Conservation (phyloP, 306 rosid genomes). For the Canavalia gladiata region DNA sequence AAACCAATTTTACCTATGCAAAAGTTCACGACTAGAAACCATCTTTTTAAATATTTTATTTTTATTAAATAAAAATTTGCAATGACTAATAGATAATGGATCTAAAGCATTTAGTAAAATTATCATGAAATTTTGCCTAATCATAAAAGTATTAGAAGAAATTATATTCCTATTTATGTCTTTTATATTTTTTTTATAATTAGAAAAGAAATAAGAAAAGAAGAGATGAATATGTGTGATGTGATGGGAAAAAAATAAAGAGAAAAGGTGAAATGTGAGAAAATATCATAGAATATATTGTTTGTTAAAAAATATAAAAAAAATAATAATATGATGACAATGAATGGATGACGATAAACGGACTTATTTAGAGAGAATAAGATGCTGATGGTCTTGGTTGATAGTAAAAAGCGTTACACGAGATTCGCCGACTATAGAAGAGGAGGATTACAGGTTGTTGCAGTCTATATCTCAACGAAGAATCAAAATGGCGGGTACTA, state of each 20-base stretch:
- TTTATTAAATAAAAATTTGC: not conserved
- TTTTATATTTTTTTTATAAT: not conserved
- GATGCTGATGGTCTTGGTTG: constrained; percentile 22
- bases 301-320: not conserved
- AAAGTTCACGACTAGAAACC: too few relatives aligned
- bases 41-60: not conserved
- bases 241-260: not conserved
- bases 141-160: not conserved
- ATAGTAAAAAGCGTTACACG: constrained; percentile 39
- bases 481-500: not conserved
- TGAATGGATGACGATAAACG: not conserved
- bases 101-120: too few relatives aligned
- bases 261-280: not conserved
- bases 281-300: not conserved
- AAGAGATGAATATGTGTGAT: not conserved
- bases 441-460: constrained; percentile 37
- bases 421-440: constrained; percentile 44
- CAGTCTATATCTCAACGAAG: constrained; percentile 2
- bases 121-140: too few relatives aligned
- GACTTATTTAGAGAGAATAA: not conserved
- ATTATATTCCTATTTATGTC: not conserved
- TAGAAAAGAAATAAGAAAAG: not conserved
- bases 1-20: not conserved
- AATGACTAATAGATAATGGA: not conserved
- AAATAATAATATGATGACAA: not conserved